These are phyloP conservation scores for Saccharomyces hybrid DNA, from an alignment of 1,139 yeast genomes.

Conservation along the genomic window DNA sequence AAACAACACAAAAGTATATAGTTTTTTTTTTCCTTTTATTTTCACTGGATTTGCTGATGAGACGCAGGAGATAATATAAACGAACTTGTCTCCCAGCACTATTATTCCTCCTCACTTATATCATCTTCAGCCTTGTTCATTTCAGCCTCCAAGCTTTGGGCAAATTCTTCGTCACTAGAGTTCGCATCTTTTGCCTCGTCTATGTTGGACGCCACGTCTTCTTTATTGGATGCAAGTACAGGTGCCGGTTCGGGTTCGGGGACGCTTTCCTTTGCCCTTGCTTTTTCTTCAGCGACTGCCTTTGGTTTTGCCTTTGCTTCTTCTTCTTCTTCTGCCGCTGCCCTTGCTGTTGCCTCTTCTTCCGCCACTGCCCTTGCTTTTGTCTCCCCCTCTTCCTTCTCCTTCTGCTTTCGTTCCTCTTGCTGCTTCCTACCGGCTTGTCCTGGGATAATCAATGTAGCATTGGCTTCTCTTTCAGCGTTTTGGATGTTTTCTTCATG, in stretches of 20 bases:
- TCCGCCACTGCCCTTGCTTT: neutral
- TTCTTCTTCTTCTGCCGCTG: no score
- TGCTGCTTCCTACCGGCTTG: neutral
- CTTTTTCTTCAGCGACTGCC: neutral
- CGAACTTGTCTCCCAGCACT: neutral
- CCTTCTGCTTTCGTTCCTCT: neutral
- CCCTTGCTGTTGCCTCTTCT: no score
- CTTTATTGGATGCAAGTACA: conserved; percentile 6
- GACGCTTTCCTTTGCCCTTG: neutral
- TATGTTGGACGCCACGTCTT: neutral
- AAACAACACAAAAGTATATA: neutral
- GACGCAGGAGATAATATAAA: neutral
- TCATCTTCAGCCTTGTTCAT: conserved; percentile 27
- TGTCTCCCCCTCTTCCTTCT: neutral
- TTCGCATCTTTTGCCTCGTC: conserved; percentile 12
- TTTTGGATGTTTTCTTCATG: conserved; percentile 26
- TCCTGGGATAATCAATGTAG: conserved; percentile 24
- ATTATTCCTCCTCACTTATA: conserved; percentile 24
- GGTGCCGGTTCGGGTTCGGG: neutral
- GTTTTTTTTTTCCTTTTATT: neutral
- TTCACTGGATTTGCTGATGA: neutral
- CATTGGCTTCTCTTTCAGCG: conserved; percentile 27
- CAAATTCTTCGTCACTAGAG: conserved; percentile 30
- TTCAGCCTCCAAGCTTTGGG: conserved; percentile 29
- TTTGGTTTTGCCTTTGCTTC: no score